Evolutionary conservation across 495 filamentous ascomycete species (phyloP).

Genomic region (Podospora didyma): DNA sequence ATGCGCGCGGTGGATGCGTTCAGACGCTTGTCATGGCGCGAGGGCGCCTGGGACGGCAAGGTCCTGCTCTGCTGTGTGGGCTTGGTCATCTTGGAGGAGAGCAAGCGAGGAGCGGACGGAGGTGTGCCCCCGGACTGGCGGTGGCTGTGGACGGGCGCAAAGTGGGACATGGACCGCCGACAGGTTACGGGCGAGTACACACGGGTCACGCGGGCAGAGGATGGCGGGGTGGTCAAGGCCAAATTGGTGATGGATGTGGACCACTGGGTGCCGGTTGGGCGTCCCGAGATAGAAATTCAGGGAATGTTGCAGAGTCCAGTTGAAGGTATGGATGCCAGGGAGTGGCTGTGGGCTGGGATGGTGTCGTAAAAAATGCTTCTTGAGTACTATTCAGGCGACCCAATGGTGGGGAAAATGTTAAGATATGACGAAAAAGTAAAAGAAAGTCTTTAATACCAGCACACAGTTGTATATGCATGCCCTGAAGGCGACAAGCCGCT

Average conservation of each 20-base stretch:
- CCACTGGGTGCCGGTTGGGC: neutral
- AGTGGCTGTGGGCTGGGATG: too few relatives aligned
- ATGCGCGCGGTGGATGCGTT: neutral
- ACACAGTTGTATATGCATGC: too few relatives aligned
- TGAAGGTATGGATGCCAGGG: too few relatives aligned
- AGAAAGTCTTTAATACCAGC: too few relatives aligned
- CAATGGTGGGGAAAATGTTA: too few relatives aligned
- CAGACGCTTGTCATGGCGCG: neutral
- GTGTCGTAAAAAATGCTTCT: too few relatives aligned
- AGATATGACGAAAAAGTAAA: too few relatives aligned
- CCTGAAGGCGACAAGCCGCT: too few relatives aligned
- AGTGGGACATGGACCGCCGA: neutral
- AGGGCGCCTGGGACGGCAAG: constrained; percentile 5
- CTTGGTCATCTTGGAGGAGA: constrained; percentile 1
- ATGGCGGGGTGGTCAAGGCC: neutral
- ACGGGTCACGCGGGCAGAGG: neutral
- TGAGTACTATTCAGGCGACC: too few relatives aligned
- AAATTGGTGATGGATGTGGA: neutral
- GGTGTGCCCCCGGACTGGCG: neutral
- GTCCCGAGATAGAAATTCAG: neutral
- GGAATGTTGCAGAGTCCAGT: neutral
- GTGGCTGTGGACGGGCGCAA: constrained; percentile 1
- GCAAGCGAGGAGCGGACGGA: neutral
- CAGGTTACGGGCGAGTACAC: constrained; percentile 3
- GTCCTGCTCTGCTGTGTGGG: neutral